These are phyloP conservation scores for Ramaria sp. DNA, from an alignment of 768 basidiomycete species.

Conservation along the genomic window DNA sequence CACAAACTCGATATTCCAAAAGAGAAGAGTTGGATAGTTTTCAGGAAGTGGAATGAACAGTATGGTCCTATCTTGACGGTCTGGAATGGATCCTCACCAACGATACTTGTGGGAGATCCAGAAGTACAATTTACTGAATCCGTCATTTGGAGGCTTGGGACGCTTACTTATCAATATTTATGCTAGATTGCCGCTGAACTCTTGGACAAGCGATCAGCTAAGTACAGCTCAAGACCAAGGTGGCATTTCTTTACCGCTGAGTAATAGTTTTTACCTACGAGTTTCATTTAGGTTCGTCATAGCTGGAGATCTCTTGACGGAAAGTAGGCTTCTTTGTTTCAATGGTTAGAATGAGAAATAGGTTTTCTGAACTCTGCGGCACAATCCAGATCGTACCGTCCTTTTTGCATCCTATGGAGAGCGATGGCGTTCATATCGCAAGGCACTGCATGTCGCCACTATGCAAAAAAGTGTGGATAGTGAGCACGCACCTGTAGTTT, in stretches of 20 bases:
- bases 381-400: conserved; percentile 3
- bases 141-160: not conserved
- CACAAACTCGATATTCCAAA: conserved; percentile 12
- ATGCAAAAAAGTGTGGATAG: conserved; percentile 12
- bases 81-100: conserved; percentile 15
- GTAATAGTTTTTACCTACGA: not conserved
- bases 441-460: conserved; percentile 11
- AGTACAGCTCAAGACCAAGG: conserved; percentile 14
- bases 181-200: conserved; percentile 9
- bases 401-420: conserved; percentile 11
- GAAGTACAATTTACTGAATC: not conserved
- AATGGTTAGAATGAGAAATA: not conserved
- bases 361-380: not conserved
- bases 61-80: conserved; percentile 13
- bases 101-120: conserved; percentile 10
- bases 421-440: conserved; percentile 11
- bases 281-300: conserved; percentile 8
- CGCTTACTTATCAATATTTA: not conserved
- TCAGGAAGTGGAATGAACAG: conserved; percentile 11
- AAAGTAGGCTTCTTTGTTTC: conserved; percentile 5
- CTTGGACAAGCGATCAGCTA: conserved; percentile 13
- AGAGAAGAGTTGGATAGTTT: conserved; percentile 13
- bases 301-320: conserved; percentile 13
- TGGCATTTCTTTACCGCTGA: not conserved
- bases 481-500: not conserved